These are phyloP conservation scores for Penicillium ochrochloron DNA, from an alignment of 495 filamentous ascomycete species.

Conservation along the genomic window DNA sequence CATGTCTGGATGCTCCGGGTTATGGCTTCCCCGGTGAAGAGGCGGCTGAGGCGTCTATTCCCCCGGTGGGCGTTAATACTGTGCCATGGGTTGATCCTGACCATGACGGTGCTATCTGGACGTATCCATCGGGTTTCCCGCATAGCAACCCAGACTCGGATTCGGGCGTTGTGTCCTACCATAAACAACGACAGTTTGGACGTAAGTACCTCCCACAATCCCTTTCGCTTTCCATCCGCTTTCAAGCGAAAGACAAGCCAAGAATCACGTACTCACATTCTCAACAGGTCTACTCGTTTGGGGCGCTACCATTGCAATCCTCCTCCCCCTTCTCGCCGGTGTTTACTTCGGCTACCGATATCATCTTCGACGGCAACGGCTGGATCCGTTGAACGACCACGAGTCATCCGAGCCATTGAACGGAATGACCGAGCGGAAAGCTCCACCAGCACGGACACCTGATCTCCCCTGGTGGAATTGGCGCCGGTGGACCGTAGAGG, in stretches of 20 bases:
- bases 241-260: too few species aligned
- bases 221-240: too few species aligned
- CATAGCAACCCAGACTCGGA: constrained; percentile 6
- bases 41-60: constrained; percentile 34
- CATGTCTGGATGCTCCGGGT: constrained; percentile 38
- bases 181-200: constrained; percentile 11
- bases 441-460: neutral
- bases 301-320: constrained; percentile 15
- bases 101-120: constrained; percentile 30
- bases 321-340: constrained; percentile 15
- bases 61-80: constrained; percentile 43
- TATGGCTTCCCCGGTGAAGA: constrained; percentile 46
- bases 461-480: constrained; percentile 45
- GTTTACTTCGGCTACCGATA: constrained; percentile 23
- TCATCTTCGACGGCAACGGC: constrained; percentile 17
- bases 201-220: constrained; percentile 22
- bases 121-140: constrained; percentile 27
- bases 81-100: constrained; percentile 49
- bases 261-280: neutral
- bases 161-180: constrained; percentile 1
- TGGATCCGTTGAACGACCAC: constrained; percentile 18
- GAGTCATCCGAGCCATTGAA: constrained; percentile 33
- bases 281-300: constrained; percentile 24
- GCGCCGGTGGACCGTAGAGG: constrained; percentile 34
- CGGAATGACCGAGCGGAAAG: constrained; percentile 27